Percentiles rank a stretch among this genome's conserved stretches.
These are phyloP conservation scores for Rhinocladiella mackenziei DNA, from an alignment of 2,329 filamentous ascomycete species.

Conservation along the genomic window DNA sequence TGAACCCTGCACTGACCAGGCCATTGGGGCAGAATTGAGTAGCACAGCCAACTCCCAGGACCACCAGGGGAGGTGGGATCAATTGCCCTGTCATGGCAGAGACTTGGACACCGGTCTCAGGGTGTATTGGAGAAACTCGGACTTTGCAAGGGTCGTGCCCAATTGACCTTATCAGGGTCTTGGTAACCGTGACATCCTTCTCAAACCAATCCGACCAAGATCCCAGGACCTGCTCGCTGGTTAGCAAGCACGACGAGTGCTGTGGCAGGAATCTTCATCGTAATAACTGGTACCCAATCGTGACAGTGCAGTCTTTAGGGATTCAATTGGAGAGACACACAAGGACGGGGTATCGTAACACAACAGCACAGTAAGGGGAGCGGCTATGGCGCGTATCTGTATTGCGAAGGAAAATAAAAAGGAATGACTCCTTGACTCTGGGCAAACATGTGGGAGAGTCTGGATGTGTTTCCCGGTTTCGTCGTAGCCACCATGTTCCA, in stretches of 20 bases:
- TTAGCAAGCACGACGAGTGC: slow-evolving; percentile 17
- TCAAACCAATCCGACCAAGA: slow-evolving; percentile 19
- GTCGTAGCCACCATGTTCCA: neutral
- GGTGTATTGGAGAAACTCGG: slow-evolving; percentile 5
- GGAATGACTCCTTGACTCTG: slow-evolving; percentile 10
- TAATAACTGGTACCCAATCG: neutral
- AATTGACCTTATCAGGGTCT: slow-evolving; percentile 15
- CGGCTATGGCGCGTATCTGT: slow-evolving; percentile 17
- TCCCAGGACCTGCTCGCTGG: slow-evolving; percentile 8
- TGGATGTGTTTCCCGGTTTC: slow-evolving; percentile 17
- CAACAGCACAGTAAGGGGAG: slow-evolving; percentile 11
- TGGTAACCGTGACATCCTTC: slow-evolving; percentile 17
- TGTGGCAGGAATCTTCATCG: slow-evolving; percentile 17
- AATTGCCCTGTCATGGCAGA: neutral
- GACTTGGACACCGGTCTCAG: slow-evolving; percentile 1
- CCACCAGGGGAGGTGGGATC: slow-evolving; percentile 4
- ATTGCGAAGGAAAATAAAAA: slow-evolving; percentile 15
- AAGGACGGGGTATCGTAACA: slow-evolving; percentile 4
- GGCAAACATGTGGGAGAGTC: slow-evolving; percentile 5
- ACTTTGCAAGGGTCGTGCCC: slow-evolving; percentile 23
- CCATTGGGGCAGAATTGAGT: slow-evolving; percentile 42
- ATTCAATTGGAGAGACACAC: neutral
- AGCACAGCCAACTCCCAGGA: slow-evolving; percentile 61
- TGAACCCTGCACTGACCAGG: slow-evolving; percentile 41
- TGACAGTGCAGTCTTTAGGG: neutral